These are phyloP conservation scores for Mrakiaceae sp. DNA, from an alignment of 1,284 basidiomycete species.

Conservation along the genomic window DNA sequence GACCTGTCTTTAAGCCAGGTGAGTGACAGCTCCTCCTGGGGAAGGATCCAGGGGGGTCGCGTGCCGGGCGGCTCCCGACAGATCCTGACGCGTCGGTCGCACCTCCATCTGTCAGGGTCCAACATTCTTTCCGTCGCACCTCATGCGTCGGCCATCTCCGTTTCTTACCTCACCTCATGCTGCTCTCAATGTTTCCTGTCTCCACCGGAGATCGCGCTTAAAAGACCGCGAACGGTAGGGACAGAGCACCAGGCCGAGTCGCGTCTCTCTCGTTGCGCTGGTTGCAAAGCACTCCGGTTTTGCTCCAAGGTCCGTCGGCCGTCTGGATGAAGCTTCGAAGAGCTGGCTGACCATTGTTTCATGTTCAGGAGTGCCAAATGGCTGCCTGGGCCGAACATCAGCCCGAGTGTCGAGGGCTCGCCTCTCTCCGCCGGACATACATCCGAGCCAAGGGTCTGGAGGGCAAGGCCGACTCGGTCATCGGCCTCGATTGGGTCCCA, in stretches of 20 bases:
- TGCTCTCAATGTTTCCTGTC: constrained; percentile 56
- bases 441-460: constrained; percentile 19
- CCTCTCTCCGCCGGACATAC: constrained; percentile 39
- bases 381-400: constrained; percentile 67
- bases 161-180: constrained; percentile 45
- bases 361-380: constrained; percentile 55
- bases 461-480: constrained; percentile 17
- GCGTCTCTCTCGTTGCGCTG: constrained; percentile 1
- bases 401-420: constrained; percentile 59
- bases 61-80: too few relatives aligned
- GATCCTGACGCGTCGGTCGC: neutral
- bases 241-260: neutral
- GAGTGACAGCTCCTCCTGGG: neutral
- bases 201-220: constrained; percentile 22
- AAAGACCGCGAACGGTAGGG: neutral
- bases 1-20: neutral
- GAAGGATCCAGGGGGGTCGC: too few relatives aligned
- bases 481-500: constrained; percentile 41
- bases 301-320: constrained; percentile 14
- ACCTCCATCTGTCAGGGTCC: constrained; percentile 41
- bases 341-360: neutral
- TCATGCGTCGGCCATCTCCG: constrained; percentile 54
- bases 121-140: constrained; percentile 48
- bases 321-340: constrained; percentile 14
- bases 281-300: constrained; percentile 2